phyloP scores from a whole-genome alignment of 192 early-diverging fungal genomes.

The Coemansia sp. region DNA sequence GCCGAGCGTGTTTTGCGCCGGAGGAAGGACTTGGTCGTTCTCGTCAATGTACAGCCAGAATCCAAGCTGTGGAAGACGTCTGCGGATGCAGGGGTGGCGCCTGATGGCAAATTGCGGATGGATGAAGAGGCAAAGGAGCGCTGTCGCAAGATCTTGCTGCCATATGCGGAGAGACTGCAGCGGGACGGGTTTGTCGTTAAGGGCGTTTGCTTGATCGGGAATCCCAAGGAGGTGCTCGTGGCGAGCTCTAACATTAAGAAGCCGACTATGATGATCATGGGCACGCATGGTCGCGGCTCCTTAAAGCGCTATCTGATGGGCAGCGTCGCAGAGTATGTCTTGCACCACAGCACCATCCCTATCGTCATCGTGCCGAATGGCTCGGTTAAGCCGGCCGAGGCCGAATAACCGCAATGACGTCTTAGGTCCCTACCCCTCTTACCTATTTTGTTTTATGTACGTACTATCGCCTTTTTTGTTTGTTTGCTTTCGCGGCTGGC shows the following conservation, averaged over 20 bases:
- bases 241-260: slow-evolving; percentile 52
- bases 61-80: slow-evolving; percentile 41
- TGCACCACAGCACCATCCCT: slow-evolving; percentile 67
- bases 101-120: slow-evolving; percentile 14
- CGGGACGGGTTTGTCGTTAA: slow-evolving; percentile 53
- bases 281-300: slow-evolving; percentile 65
- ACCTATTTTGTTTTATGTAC: slow-evolving; percentile 1
- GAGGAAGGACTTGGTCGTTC: slow-evolving; percentile 48
- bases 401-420: slow-evolving; percentile 14
- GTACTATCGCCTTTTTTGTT: background rate
- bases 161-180: slow-evolving; percentile 46
- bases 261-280: slow-evolving; percentile 69
- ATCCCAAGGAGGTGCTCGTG: slow-evolving; percentile 53
- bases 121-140: slow-evolving; percentile 51
- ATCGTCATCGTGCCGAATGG: slow-evolving; percentile 65
- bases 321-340: slow-evolving; percentile 65
- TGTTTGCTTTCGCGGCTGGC: background rate
- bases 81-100: slow-evolving; percentile 1
- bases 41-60: slow-evolving; percentile 53
- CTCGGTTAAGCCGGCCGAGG: slow-evolving; percentile 14
- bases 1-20: slow-evolving; percentile 49
- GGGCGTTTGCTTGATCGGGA: slow-evolving; percentile 51
- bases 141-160: slow-evolving; percentile 40
- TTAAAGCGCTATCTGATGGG: slow-evolving; percentile 69
- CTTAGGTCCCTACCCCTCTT: background rate